phyloP scores from a whole-genome alignment of 495 filamentous ascomycete species.

The Neurospora sp. region DNA sequence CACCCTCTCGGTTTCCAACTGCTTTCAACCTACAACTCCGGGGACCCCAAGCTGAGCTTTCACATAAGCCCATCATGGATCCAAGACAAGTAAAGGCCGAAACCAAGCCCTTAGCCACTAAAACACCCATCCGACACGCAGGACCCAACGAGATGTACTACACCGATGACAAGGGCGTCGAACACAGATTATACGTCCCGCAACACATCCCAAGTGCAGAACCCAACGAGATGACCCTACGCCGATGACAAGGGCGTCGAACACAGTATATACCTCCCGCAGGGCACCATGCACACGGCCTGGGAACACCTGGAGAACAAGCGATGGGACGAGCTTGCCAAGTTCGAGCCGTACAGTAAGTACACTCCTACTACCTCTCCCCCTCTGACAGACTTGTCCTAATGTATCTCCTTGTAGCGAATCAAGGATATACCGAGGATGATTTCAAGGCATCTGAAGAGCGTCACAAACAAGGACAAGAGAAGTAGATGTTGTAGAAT shows the following conservation, averaged over 20 bases:
- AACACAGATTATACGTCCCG: background rate
- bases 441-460: background rate
- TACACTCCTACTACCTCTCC: background rate
- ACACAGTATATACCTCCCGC: background rate
- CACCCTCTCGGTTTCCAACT: no score
- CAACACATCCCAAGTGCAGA: background rate
- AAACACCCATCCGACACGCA: no score
- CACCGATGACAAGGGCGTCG: background rate
- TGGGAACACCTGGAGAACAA: background rate
- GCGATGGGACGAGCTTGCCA: background rate
- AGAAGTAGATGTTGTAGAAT: background rate
- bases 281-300: background rate
- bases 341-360: background rate
- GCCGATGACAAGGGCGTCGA: background rate
- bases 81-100: no score
- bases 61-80: no score
- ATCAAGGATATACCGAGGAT: background rate
- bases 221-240: background rate
- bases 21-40: no score
- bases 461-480: background rate
- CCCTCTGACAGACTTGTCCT: background rate
- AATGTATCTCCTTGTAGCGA: background rate
- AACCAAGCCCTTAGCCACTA: background rate
- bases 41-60: no score
- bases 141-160: background rate